A percentile compares a stretch with the other conserved stretches of the same genome.
Conservation (phyloP, 495 filamentous ascomycete genomes). For the Penicillium roqueforti region DNA sequence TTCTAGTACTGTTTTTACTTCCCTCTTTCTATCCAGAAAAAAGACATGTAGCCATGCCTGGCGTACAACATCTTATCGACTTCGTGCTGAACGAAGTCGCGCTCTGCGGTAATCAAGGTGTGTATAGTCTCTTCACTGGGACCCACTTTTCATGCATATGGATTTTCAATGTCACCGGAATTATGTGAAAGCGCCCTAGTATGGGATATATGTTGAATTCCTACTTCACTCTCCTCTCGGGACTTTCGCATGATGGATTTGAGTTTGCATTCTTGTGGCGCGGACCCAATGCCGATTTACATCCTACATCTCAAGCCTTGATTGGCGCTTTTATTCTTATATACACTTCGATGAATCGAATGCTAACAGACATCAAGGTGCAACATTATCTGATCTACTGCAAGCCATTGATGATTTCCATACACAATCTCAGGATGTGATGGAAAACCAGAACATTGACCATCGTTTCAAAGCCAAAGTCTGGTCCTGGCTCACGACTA, state of each 20-base stretch:
- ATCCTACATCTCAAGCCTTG: neutral
- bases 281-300: neutral
- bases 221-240: neutral
- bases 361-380: slow-evolving; percentile 32
- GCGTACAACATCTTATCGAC: slow-evolving; percentile 66
- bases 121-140: slow-evolving; percentile 33
- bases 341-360: neutral
- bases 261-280: neutral
- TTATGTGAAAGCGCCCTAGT: neutral
- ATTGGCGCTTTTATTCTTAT: neutral
- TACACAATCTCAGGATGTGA: slow-evolving; percentile 19
- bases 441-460: slow-evolving; percentile 37
- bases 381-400: slow-evolving; percentile 38
- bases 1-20: neutral
- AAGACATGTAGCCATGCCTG: slow-evolving; percentile 49
- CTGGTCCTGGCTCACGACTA: slow-evolving; percentile 53
- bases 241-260: neutral
- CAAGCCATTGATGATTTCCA: slow-evolving; percentile 40
- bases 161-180: neutral
- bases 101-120: slow-evolving; percentile 63
- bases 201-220: neutral
- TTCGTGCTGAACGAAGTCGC: slow-evolving; percentile 70
- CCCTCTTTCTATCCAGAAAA: slow-evolving; percentile 5
- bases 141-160: slow-evolving; percentile 22
- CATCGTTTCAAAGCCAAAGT: slow-evolving; percentile 48